Conservation (phyloP, 1,284 basidiomycete genomes). For the Hymenochaete sp. region DNA sequence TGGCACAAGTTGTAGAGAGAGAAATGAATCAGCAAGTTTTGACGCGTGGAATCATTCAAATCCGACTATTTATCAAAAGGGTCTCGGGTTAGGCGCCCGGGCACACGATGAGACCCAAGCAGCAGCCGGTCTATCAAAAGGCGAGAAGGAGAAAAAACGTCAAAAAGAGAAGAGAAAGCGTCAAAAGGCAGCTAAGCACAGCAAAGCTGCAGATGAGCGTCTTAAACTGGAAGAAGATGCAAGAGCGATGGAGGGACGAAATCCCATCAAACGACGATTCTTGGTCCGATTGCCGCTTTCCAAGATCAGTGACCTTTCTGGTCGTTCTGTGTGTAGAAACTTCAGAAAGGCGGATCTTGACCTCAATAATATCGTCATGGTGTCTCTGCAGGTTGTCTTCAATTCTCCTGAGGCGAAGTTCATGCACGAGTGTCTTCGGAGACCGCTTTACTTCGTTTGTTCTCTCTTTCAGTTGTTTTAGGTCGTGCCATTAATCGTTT, state of each 20-base stretch:
- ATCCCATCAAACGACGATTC: not conserved
- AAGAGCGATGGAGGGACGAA: not conserved
- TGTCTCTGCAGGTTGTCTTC: not conserved
- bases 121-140: too few relatives aligned
- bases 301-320: constrained; percentile 1
- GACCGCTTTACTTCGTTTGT: constrained; percentile 8
- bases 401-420: not conserved
- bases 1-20: too few relatives aligned
- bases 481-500: not conserved
- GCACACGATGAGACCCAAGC: too few relatives aligned
- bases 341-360: constrained; percentile 3
- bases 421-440: not conserved
- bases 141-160: not conserved
- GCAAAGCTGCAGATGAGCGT: not conserved
- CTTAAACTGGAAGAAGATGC: not conserved
- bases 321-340: constrained; percentile 2
- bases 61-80: too few relatives aligned
- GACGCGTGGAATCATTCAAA: too few relatives aligned
- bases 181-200: not conserved
- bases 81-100: too few relatives aligned
- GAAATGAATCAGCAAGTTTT: too few relatives aligned
- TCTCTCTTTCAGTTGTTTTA: not conserved
- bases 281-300: constrained; percentile 1
- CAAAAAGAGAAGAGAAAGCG: constrained; percentile 7
- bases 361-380: constrained; percentile 1